These are phyloP conservation scores for Tolypocladium tundrense DNA, from an alignment of 2,329 filamentous ascomycete genomes.

Conservation along the genomic window DNA sequence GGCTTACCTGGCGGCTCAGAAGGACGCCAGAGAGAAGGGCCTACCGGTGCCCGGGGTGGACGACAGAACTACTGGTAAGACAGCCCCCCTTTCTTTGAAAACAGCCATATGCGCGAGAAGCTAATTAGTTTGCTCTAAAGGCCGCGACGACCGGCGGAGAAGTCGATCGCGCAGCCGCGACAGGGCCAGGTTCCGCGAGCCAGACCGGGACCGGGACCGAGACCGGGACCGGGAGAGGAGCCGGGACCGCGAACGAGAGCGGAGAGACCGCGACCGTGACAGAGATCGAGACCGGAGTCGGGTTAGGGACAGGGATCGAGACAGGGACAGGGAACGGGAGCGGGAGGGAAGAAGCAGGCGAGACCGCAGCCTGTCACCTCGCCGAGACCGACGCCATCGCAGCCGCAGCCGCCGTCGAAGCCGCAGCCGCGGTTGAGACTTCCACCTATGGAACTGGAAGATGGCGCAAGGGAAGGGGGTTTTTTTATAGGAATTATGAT, in stretches of 20 bases:
- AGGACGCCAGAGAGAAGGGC: conserved; percentile 49
- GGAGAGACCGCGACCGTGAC: conserved; percentile 17
- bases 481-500: neutral
- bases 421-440: conserved; percentile 22
- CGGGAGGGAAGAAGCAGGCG: conserved; percentile 15
- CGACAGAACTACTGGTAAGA: conserved; percentile 23
- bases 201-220: conserved; percentile 2
- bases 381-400: conserved; percentile 23
- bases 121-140: conserved; percentile 15
- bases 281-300: conserved; percentile 16
- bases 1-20: conserved; percentile 51
- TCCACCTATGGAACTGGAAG: neutral
- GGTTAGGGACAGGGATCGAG: conserved; percentile 24
- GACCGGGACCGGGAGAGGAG: neutral
- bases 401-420: conserved; percentile 31
- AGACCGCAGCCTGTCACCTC: conserved; percentile 23
- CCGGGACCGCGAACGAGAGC: conserved; percentile 19
- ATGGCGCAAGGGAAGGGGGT: neutral
- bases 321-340: conserved; percentile 28
- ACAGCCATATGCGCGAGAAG: neutral
- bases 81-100: conserved; percentile 11
- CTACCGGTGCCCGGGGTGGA: conserved; percentile 48
- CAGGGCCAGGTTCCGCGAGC: conserved; percentile 19
- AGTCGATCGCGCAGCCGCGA: conserved; percentile 25
- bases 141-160: conserved; percentile 28